These are phyloP conservation scores for Candida piceae DNA, from an alignment of 805 yeast genomes.

Conservation along the genomic window DNA sequence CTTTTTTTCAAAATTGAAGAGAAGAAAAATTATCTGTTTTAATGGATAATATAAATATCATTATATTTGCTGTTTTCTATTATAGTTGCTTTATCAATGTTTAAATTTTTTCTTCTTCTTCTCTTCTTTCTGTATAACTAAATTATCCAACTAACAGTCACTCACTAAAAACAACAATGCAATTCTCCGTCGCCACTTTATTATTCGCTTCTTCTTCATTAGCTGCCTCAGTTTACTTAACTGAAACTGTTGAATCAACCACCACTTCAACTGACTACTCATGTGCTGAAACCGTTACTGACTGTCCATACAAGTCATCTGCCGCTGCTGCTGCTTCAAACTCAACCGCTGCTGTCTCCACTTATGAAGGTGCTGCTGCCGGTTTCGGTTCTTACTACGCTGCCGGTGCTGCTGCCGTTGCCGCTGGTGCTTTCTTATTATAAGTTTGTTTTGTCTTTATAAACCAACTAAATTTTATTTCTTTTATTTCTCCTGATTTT, in stretches of 20 bases:
- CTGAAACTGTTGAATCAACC: constrained; percentile 34
- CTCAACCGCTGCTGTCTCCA: constrained; percentile 24
- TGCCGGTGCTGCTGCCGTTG: constrained; percentile 31
- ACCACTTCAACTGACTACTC: constrained; percentile 35
- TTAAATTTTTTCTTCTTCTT: not conserved
- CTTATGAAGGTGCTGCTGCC: constrained; percentile 33
- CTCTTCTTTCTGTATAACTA: constrained; percentile 1
- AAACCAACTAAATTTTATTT: not conserved
- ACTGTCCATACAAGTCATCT: constrained; percentile 35
- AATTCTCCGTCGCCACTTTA: constrained; percentile 39
- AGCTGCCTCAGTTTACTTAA: constrained; percentile 25
- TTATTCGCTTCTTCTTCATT: constrained; percentile 34
- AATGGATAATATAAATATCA: too few species aligned
- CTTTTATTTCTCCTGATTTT: too few species aligned
- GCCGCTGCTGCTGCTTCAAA: constrained; percentile 26
- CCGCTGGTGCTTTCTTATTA: constrained; percentile 33
- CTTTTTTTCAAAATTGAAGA: too few species aligned
- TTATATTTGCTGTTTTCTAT: too few species aligned
- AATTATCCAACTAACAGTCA: constrained; percentile 22
- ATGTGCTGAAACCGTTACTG: constrained; percentile 33
- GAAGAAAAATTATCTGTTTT: too few species aligned
- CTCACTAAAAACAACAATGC: constrained; percentile 39
- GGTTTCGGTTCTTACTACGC: constrained; percentile 24
- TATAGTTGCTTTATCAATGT: too few species aligned
- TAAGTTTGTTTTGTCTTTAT: constrained; percentile 15